Percentiles rank a stretch among this genome's conserved stretches.
Conservation (phyloP, 164 flowering plant species). For the Tinospora cordifolia region DNA sequence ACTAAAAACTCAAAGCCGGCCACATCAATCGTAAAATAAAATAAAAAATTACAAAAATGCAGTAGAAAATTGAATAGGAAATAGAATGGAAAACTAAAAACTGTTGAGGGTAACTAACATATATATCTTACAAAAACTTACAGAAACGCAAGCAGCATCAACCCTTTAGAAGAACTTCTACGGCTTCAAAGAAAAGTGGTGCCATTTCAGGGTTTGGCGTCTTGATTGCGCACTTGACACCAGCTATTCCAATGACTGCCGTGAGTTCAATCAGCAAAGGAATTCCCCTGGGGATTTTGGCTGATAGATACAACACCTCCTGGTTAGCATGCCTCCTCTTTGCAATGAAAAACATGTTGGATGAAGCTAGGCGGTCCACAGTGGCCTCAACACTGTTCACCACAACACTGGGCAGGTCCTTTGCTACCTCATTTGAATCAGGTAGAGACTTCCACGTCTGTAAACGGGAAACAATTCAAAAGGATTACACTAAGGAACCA, state of each 20-base stretch:
- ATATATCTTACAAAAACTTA: conserved; percentile 8
- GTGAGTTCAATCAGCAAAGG: conserved; percentile 88
- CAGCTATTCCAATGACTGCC: conserved; percentile 54
- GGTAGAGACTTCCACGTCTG: conserved; percentile 98
- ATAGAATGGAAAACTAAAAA: conserved; percentile 12
- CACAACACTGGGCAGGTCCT: conserved; percentile 52
- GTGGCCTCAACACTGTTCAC: conserved; percentile 65
- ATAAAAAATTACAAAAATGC: conserved; percentile 7
- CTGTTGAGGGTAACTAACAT: conserved; percentile 35
- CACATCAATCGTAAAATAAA: neutral
- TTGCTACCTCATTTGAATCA: conserved; percentile 76
- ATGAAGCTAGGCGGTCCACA: conserved; percentile 57
- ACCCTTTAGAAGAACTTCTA: conserved; percentile 60
- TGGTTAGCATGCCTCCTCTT: conserved; percentile 82
- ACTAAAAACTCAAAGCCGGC: neutral
- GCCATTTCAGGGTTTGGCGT: conserved; percentile 86
- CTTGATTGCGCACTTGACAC: conserved; percentile 83
- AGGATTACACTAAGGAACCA: neutral
- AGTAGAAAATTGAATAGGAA: neutral
- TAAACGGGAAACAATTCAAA: conserved; percentile 5
- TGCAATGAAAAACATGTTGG: conserved; percentile 90
- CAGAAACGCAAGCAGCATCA: conserved; percentile 22
- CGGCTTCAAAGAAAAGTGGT: conserved; percentile 82
- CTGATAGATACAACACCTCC: conserved; percentile 84
- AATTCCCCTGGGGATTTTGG: conserved; percentile 60